These are phyloP conservation scores for Phytophthora lateralis DNA, from an alignment of 352 stramenopile genomes.

Conservation along the genomic window DNA sequence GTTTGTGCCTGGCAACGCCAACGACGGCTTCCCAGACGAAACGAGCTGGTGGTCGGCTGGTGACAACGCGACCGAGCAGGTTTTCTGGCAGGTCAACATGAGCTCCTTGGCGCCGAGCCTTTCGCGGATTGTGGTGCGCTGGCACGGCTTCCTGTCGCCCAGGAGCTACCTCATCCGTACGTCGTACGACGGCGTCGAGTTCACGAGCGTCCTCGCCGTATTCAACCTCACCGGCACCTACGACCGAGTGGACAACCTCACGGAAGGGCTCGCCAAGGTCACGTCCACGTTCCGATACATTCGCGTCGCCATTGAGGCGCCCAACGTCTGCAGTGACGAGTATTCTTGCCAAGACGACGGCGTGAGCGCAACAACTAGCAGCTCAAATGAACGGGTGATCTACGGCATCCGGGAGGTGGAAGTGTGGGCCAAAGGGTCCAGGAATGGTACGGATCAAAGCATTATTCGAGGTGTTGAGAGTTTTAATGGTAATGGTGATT, in stretches of 20 bases:
- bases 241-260: conserved; percentile 75
- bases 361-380: conserved; percentile 10
- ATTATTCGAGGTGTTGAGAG: background rate
- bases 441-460: conserved; percentile 41
- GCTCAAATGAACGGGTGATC: conserved; percentile 63
- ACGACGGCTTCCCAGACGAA: conserved; percentile 71
- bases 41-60: conserved; percentile 84
- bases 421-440: conserved; percentile 62
- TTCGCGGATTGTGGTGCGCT: conserved; percentile 71
- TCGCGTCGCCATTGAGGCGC: conserved; percentile 50
- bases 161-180: conserved; percentile 62
- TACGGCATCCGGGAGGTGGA: conserved; percentile 85
- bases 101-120: conserved; percentile 47
- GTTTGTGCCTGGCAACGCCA: conserved; percentile 67
- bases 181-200: conserved; percentile 64
- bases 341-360: conserved; percentile 50
- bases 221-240: conserved; percentile 49
- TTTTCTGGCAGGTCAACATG: conserved; percentile 85
- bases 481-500: conserved; percentile 1
- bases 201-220: conserved; percentile 61
- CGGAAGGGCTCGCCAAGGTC: conserved; percentile 45
- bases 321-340: conserved; percentile 55
- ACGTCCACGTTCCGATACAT: conserved; percentile 60
- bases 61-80: conserved; percentile 40
- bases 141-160: conserved; percentile 75